Evolutionary conservation across 345 rosid species (phyloP), one percentile per base, ranked within the genome.

Genomic region (Cardamine chenopodiifolia): DNA sequence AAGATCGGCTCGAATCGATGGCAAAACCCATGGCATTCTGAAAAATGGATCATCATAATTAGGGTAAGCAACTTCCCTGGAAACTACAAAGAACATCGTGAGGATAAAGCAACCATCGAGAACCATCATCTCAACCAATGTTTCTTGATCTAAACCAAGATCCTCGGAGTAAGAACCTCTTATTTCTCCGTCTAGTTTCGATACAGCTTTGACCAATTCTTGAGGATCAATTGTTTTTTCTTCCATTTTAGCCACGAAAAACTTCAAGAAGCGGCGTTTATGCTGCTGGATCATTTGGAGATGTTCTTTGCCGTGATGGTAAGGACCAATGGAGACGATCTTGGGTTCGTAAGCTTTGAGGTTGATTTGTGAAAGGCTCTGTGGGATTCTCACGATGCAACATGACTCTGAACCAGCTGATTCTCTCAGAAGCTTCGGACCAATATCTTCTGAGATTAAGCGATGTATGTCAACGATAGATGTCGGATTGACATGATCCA

Each of bases 21-120:
- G 81, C 10, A 83, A 75, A 11, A 88, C 55, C 90, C 90, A 85
- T 15, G 85, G 62, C 79, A 85, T 72, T 12, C 74, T 78, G 74
- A 85, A 76, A 5, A 85, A 65, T 0, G 90, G 90, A 40, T 88
- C 93, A 28, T 83, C 82, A 6, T 15, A 28, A 60, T 85, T 79
- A 7, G 74, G 19, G 2, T 57, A 56, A 18, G 0, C 34, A 3
- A 82, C 78, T 12, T 83, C 25, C 12, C 81, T 39, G 0, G 83
- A 85, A 18, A 85, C 88, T 22, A 81, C 80, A 50, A 84, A 62
- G 58, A 86, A 84, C 39, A 88, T 59, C 63, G 83, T 85, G 50
- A 88, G 80, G 37, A 88, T 77, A 64, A 88, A 88, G 49, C 93
- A 88, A 10, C 90, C 84, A 47, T 88, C 89, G 10, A 86, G 85